phyloP scores from a whole-genome alignment of 345 rosid genomes.

The Citrus reticulata region DNA sequence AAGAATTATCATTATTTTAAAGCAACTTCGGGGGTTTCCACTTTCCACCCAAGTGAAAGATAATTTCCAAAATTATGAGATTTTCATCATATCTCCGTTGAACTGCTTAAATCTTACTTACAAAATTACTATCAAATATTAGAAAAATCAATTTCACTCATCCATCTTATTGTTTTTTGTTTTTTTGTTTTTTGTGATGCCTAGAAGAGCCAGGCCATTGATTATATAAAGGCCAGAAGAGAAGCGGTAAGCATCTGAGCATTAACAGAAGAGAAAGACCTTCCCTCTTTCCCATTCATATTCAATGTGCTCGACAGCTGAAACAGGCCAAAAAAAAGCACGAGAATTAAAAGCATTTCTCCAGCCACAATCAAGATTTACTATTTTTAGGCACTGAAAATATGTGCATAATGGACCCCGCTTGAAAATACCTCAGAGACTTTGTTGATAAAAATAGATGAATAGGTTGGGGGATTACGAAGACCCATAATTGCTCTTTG shows the following conservation, averaged over 20 bases:
- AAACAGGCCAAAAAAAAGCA: not conserved
- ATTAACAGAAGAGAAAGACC: not conserved
- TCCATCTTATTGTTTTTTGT: too few relatives aligned
- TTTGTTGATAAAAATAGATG: not conserved
- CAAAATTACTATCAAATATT: too few relatives aligned
- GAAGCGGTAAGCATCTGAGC: not conserved
- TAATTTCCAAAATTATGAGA: too few relatives aligned
- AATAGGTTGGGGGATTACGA: not conserved
- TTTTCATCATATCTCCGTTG: too few relatives aligned
- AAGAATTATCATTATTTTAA: too few relatives aligned
- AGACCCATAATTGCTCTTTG: constrained; percentile 1
- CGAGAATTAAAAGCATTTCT: not conserved
- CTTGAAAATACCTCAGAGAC: not conserved
- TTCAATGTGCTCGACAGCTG: not conserved
- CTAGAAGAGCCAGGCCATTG: too few relatives aligned
- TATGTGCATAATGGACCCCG: not conserved
- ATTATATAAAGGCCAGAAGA: not conserved
- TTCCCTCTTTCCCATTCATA: too few relatives aligned
- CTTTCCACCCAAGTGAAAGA: too few relatives aligned
- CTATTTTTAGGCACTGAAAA: constrained; percentile 17
- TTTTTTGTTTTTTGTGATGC: too few relatives aligned
- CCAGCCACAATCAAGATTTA: not conserved
- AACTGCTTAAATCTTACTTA: too few relatives aligned
- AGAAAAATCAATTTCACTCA: too few relatives aligned
- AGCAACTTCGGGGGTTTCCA: too few relatives aligned